Evolutionary conservation across 352 stramenopile species (phyloP), one percentile per base, ranked within the genome.

Genomic region (Phytopythium cucurbitacearum): DNA sequence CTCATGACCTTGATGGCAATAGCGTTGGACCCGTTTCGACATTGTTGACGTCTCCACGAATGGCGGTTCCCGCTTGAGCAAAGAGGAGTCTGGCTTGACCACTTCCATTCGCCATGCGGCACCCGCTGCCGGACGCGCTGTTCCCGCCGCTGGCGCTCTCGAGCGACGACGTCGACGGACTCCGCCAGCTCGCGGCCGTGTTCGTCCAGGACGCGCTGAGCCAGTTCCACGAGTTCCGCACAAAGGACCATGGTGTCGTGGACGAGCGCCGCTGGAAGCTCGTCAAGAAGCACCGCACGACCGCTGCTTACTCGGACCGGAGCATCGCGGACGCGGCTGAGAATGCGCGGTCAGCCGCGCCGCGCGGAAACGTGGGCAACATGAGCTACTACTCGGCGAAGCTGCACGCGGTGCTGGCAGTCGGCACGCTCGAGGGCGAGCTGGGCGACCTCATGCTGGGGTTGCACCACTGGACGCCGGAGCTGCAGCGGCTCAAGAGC

Each of bases 211-310:
- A 82, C 12, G 65, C 73, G 0, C 34, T 87, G 40, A 43, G 55
- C 16, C 60, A 85, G 45, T 87, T 85, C 59, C 59, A 66, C 7
- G 56, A 63, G 32, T 78, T 80, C 21, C 65, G 77, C 11, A 34
- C 62, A 11, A 40, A 51, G 3, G 51, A 73, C 38, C 40, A 70
- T n/a, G 60, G 65, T 33, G 40, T 64, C 5, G 53, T 89, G n/a
- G 71, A 85, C 45, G 48, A 62, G 7, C 41, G 13, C 16, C 66
- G 65, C 13, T 89, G 75, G 75, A 81, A 85, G 51, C 59, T 73
- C 51, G 56, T 85, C 46, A 74, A 69, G 53, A 71, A 80, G 45
- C 65, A 65, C 5, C 49, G 57, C 36, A 55, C 53, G 0, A 46
- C 69, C 42, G 48, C 48, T 3, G 69, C 61, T 0, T 73, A 73